Base-by-base conservation (phyloP, 139 green algal genomes). In the Asterochloris sp. region DNA sequence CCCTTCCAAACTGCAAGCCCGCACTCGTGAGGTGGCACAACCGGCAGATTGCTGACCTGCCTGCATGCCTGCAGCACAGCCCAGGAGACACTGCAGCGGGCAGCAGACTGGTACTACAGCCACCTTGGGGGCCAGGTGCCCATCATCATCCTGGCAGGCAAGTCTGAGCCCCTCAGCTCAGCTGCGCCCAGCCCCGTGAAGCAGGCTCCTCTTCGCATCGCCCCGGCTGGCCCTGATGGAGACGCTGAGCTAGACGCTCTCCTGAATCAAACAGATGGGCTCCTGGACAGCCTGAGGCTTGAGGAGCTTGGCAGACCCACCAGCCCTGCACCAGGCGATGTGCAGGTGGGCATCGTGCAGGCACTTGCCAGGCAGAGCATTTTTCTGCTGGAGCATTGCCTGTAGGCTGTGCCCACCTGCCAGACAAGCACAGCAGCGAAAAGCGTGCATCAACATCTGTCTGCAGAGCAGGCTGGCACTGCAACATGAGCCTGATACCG, bases 81-180 rank as follows among this genome's bases (percentile, higher is more conserved):
- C 29, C 61, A 61, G 24, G 19, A 63, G 63, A 38, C 68, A 29
- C 26, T 82, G 27, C 62, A 74, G 78, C 62, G 63, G 73, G 78
- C 78, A 74, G 78, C 78, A n/a, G 47, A 74, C 26, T 82, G 69
- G 61, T 82, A 82, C 78, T 74, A 73, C 79, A 88, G 93, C 83
- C 89, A 95, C 86, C 61, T 93, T 62, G 89, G 92, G 80, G 81
- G 84, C 81, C 71, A 73, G 21, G 69, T 69, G 23, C 73, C 71
- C 28, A 62, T 78, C 10, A 26, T 78, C 8, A 13, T 82, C 21
- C n/a, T 82, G 15, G 73, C 78, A 62, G 78, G 73, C 27, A 47
- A 64, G 13, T 0, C 60, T 38, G 23, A 28, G 13, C n/a, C 24
- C 13, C 76, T 69, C 12, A 12, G 68, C 24, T 14, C 54, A 68